These are phyloP conservation scores for Vaccinium darrowii DNA, from an alignment of 148 eudicot species.

Conservation along the genomic window DNA sequence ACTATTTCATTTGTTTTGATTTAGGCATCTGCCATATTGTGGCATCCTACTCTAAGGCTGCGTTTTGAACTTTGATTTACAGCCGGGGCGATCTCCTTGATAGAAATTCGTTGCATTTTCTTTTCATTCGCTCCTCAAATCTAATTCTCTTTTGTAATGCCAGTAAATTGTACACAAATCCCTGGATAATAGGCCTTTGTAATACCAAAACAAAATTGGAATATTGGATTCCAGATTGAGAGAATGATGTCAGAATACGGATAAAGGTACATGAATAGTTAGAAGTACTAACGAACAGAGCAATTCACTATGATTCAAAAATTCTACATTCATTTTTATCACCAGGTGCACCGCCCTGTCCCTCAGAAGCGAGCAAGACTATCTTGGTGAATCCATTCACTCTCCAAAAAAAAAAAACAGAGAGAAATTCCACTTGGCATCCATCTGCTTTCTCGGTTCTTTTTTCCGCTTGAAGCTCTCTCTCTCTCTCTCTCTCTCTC, in stretches of 20 bases:
- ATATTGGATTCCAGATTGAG: neutral
- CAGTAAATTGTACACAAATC: neutral
- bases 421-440: too few relatives aligned
- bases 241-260: neutral
- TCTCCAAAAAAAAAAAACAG: too few relatives aligned
- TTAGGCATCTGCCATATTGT: neutral
- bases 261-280: neutral
- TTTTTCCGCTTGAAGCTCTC: too few relatives aligned
- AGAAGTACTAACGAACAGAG: neutral
- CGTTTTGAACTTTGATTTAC: neutral
- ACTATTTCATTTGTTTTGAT: neutral
- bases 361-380: too few relatives aligned
- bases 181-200: neutral
- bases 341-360: too few relatives aligned
- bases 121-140: neutral
- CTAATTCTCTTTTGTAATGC: neutral
- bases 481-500: too few relatives aligned
- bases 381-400: too few relatives aligned
- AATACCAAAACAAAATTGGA: neutral
- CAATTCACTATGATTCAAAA: neutral
- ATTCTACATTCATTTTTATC: too few relatives aligned
- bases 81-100: neutral
- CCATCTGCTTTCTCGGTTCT: too few relatives aligned
- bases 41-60: neutral
- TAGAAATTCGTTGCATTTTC: neutral